Evolutionary conservation across 768 basidiomycete genomes (phyloP).

Genomic region (Leccinum disarticulatum): DNA sequence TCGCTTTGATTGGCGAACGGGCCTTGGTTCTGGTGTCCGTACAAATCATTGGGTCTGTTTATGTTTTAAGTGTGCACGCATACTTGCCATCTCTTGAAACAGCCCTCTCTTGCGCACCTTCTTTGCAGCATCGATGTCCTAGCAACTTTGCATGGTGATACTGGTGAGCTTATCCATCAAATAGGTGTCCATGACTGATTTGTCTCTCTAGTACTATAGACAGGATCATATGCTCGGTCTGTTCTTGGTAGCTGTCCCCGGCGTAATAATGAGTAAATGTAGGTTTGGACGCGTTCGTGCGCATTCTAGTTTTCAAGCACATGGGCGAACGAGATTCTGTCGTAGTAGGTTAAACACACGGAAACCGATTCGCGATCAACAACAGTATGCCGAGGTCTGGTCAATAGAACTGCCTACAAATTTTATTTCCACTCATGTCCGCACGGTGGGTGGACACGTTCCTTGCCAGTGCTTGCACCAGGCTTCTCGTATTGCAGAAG

Average conservation of each 20-base stretch:
- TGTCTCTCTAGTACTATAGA: constrained; percentile 10
- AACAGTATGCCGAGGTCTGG: neutral
- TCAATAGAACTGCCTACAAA: constrained; percentile 10
- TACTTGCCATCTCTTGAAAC: neutral
- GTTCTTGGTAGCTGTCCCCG: constrained; percentile 8
- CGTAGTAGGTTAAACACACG: constrained; percentile 9
- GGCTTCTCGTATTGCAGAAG: neutral
- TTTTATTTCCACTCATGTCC: neutral
- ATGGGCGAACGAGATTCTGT: neutral
- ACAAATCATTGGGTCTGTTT: constrained; percentile 12
- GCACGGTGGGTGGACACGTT: neutral
- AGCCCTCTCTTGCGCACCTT: neutral
- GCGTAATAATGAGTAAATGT: constrained; percentile 8
- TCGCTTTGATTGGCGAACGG: no score
- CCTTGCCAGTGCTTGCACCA: neutral
- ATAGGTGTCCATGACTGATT: neutral
- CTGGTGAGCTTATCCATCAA: constrained; percentile 5
- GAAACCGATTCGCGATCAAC: constrained; percentile 17
- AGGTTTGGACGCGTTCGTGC: neutral
- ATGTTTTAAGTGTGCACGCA: constrained; percentile 11
- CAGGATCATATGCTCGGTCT: neutral
- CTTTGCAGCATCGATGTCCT: constrained; percentile 12
- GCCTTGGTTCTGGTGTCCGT: constrained; percentile 8
- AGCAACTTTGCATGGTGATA: constrained; percentile 1
- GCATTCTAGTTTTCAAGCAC: no score